phyloP scores from a whole-genome alignment of 2,329 filamentous ascomycete genomes.

The Tolypocladium ophioglossoides region DNA sequence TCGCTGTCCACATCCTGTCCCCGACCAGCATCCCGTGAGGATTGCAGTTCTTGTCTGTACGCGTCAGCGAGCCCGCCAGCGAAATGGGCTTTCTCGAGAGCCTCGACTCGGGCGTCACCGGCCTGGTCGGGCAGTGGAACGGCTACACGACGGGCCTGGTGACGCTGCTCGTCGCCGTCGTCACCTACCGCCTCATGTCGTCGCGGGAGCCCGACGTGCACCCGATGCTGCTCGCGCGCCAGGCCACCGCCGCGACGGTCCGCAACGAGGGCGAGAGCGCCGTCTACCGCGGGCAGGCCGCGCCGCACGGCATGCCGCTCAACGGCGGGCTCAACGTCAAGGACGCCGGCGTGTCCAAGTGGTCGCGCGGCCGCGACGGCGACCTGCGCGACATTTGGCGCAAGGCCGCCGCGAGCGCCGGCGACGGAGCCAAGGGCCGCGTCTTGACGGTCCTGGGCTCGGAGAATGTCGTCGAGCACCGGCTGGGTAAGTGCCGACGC shows the following conservation, averaged over 20 bases:
- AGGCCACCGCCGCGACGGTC: slow-evolving; percentile 68
- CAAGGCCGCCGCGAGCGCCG: slow-evolving; percentile 52
- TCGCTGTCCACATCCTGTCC: neutral
- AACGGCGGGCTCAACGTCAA: slow-evolving; percentile 73
- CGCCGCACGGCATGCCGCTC: slow-evolving; percentile 75
- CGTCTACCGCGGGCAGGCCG: slow-evolving; percentile 72
- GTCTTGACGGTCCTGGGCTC: slow-evolving; percentile 72
- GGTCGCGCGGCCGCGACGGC: slow-evolving; percentile 73
- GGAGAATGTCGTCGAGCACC: slow-evolving; percentile 63
- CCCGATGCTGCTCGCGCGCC: slow-evolving; percentile 79
- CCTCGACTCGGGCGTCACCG: slow-evolving; percentile 61
- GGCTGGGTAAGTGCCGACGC: slow-evolving; percentile 33
- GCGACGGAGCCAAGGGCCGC: slow-evolving; percentile 57
- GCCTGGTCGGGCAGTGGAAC: slow-evolving; percentile 72
- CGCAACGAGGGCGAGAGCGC: slow-evolving; percentile 79
- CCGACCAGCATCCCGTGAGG: neutral
- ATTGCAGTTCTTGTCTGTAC: neutral
- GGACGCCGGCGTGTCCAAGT: slow-evolving; percentile 68
- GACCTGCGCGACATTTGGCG: slow-evolving; percentile 90
- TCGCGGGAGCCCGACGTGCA: slow-evolving; percentile 80
- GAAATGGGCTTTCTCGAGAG: slow-evolving; percentile 39
- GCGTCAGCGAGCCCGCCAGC: neutral
- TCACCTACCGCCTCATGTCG: slow-evolving; percentile 61
- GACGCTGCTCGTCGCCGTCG: slow-evolving; percentile 52
- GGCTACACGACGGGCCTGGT: slow-evolving; percentile 62